These are phyloP conservation scores for Letharia lupina DNA, from an alignment of 495 filamentous ascomycete species.

Conservation along the genomic window DNA sequence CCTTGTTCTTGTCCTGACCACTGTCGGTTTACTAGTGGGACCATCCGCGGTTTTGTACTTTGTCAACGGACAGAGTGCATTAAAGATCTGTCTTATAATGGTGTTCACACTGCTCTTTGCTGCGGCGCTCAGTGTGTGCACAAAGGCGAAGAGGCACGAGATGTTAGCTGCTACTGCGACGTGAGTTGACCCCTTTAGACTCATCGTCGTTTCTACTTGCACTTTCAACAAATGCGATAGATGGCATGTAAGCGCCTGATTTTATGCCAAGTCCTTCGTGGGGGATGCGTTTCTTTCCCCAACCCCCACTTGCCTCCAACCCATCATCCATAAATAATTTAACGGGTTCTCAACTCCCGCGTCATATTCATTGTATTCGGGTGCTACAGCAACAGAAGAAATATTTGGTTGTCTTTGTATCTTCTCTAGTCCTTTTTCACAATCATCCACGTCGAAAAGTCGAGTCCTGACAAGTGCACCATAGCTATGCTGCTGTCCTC, in stretches of 20 bases:
- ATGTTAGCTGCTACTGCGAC: constrained; percentile 34
- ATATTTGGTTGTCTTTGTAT: background rate
- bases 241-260: background rate
- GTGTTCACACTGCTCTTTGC: constrained; percentile 32
- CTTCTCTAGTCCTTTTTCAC: too few species aligned
- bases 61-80: constrained; percentile 11
- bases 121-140: constrained; percentile 29
- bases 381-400: background rate
- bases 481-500: constrained; percentile 23
- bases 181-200: constrained; percentile 25
- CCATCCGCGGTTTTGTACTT: constrained; percentile 28
- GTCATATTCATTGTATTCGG: background rate
- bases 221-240: background rate
- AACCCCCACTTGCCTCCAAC: background rate
- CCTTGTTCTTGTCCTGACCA: constrained; percentile 27
- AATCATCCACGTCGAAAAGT: background rate
- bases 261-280: background rate
- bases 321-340: background rate
- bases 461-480: constrained; percentile 7
- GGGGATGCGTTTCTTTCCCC: background rate
- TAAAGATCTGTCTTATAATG: constrained; percentile 29
- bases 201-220: background rate
- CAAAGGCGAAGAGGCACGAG: constrained; percentile 34
- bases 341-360: background rate
- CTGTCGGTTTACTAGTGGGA: constrained; percentile 25